A percentile compares a stretch with the other conserved stretches of the same genome.
These are phyloP conservation scores for Apiospora arundinis DNA, from an alignment of 2,329 filamentous ascomycete species.

Conservation along the genomic window DNA sequence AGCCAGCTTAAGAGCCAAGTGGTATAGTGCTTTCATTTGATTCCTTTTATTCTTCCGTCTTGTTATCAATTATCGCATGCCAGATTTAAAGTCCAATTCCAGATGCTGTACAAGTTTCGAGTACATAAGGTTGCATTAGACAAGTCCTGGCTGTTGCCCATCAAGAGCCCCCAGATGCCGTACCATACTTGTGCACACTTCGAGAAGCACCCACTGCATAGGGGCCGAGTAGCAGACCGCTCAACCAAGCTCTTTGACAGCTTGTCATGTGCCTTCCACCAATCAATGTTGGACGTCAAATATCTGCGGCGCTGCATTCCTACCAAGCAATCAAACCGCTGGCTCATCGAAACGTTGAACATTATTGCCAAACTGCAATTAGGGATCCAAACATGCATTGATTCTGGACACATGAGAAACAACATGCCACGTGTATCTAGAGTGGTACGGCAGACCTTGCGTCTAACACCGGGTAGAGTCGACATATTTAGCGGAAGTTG, in stretches of 20 bases:
- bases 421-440: background rate
- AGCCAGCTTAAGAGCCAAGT: background rate
- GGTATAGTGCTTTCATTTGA: background rate
- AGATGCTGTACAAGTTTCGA: background rate
- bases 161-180: background rate
- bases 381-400: background rate
- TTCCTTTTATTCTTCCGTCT: background rate
- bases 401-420: background rate
- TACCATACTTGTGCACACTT: background rate
- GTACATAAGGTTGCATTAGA: background rate
- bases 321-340: background rate
- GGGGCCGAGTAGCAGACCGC: background rate
- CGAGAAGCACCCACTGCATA: background rate
- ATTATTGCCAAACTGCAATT: background rate
- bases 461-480: background rate
- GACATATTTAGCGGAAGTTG: slow-evolving; percentile 62
- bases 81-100: background rate
- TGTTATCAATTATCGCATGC: background rate
- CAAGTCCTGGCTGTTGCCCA: background rate
- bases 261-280: background rate
- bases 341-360: background rate
- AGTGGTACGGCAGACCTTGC: background rate
- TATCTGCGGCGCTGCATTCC: background rate
- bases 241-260: background rate
- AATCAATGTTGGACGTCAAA: background rate